These are phyloP conservation scores for Blastosporella zonata DNA, from an alignment of 1,284 basidiomycete species.

Conservation along the genomic window DNA sequence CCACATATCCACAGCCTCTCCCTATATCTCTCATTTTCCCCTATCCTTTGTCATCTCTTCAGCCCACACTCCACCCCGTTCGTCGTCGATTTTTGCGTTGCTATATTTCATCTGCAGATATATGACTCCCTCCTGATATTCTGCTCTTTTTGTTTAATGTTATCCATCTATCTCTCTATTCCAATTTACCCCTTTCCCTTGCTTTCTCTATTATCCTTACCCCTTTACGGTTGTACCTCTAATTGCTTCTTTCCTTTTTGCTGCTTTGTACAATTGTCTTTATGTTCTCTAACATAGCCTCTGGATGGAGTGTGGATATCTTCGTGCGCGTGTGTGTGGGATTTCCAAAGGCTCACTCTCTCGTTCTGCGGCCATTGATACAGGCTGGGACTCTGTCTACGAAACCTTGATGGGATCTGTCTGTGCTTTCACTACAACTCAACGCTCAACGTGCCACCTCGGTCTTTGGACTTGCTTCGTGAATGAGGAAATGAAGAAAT, in stretches of 20 bases:
- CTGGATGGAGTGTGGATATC: slow-evolving; percentile 20
- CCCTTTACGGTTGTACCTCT: slow-evolving; percentile 15
- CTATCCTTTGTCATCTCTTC: background rate
- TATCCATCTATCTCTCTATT: slow-evolving; percentile 13
- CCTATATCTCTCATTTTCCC: slow-evolving; percentile 9
- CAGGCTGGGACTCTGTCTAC: no score
- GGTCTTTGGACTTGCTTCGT: no score
- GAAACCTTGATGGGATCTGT: no score
- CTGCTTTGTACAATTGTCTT: slow-evolving; percentile 22
- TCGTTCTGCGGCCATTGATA: no score
- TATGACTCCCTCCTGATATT: slow-evolving; percentile 7
- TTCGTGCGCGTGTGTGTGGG: background rate
- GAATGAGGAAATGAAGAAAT: no score
- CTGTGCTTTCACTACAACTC: no score
- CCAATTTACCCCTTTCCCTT: slow-evolving; percentile 4
- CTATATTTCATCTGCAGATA: slow-evolving; percentile 7
- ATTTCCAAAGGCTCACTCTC: no score
- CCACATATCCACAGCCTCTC: slow-evolving; percentile 1
- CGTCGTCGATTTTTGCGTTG: background rate
- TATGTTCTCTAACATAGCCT: slow-evolving; percentile 19
- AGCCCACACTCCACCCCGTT: background rate
- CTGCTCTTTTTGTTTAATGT: slow-evolving; percentile 13
- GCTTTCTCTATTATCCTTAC: slow-evolving; percentile 2
- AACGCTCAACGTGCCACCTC: no score
- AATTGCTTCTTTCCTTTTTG: slow-evolving; percentile 14